Percentiles rank a stretch among this genome's conserved stretches.
Conservation (phyloP, 176 grass and related monocot genomes). For the Hyparrhenia diplandra region DNA sequence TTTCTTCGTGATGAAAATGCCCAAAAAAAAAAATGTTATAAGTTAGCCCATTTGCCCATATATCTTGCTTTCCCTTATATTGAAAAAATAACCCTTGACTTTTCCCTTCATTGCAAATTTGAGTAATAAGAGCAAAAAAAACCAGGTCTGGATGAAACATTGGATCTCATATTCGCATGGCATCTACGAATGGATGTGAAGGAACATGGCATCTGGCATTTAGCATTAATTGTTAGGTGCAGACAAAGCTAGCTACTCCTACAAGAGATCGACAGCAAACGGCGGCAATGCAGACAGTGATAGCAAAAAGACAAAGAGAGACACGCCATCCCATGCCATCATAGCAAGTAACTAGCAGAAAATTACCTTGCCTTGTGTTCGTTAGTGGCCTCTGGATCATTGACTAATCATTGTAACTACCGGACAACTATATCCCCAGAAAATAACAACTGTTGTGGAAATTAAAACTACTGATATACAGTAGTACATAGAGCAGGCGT, state of each 20-base stretch:
- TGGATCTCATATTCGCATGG: no score
- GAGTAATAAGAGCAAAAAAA: no score
- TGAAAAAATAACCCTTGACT: no score
- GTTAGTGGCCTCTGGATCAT: not conserved
- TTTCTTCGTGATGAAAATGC: no score
- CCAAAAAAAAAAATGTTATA: no score
- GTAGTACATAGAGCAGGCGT: no score
- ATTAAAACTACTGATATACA: no score
- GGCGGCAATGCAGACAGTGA: not conserved
- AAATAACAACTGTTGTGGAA: no score
- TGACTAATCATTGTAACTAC: not conserved
- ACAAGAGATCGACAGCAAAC: not conserved
- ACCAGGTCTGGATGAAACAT: not conserved
- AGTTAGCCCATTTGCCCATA: no score
- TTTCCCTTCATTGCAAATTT: no score
- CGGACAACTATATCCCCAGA: not conserved
- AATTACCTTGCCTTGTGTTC: not conserved
- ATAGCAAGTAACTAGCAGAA: not conserved
- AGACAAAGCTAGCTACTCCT: not conserved
- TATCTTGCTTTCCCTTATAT: no score
- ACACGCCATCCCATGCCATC: not conserved
- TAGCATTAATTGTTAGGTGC: not conserved
- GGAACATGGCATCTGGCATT: not conserved
- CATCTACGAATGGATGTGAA: not conserved
- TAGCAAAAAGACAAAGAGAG: no score